Conservation (phyloP, 2,329 filamentous ascomycete species). For the Arthroderma sp. region DNA sequence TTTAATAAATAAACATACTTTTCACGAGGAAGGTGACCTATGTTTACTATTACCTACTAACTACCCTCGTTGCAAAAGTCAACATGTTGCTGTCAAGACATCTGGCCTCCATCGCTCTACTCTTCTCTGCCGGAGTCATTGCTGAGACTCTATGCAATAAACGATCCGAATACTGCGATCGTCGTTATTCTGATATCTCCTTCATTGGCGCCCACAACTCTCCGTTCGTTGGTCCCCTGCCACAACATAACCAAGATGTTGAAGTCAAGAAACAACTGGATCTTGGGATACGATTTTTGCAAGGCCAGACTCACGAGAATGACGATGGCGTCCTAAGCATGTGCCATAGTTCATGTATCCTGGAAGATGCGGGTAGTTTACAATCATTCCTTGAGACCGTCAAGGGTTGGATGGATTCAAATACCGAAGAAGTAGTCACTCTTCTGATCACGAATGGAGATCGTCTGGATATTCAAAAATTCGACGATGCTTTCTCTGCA, state of each 20-base stretch:
- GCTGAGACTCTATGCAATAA: constrained; percentile 41
- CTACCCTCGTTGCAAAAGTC: background rate
- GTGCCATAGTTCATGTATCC: constrained; percentile 51
- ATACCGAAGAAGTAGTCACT: constrained; percentile 50
- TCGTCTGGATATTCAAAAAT: constrained; percentile 18
- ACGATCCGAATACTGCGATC: constrained; percentile 41
- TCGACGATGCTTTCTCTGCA: constrained; percentile 21
- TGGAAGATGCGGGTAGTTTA: constrained; percentile 47
- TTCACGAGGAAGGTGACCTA: no score
- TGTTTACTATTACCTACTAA: no score
- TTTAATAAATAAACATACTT: no score
- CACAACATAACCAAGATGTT: constrained; percentile 48
- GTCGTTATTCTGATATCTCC: constrained; percentile 47
- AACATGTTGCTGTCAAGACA: background rate
- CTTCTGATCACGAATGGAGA: constrained; percentile 52
- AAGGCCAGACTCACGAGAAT: constrained; percentile 48
- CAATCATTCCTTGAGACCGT: constrained; percentile 43
- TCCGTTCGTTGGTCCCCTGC: constrained; percentile 46
- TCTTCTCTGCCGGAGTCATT: constrained; percentile 1
- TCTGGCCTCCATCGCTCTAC: background rate
- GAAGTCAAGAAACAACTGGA: constrained; percentile 46
- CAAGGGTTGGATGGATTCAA: constrained; percentile 45
- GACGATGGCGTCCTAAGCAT: constrained; percentile 41
- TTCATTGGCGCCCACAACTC: constrained; percentile 53
- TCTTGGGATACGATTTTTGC: constrained; percentile 50